phyloP scores from a whole-genome alignment of 2,329 filamentous ascomycete species.

The Verticillium dahliae region DNA sequence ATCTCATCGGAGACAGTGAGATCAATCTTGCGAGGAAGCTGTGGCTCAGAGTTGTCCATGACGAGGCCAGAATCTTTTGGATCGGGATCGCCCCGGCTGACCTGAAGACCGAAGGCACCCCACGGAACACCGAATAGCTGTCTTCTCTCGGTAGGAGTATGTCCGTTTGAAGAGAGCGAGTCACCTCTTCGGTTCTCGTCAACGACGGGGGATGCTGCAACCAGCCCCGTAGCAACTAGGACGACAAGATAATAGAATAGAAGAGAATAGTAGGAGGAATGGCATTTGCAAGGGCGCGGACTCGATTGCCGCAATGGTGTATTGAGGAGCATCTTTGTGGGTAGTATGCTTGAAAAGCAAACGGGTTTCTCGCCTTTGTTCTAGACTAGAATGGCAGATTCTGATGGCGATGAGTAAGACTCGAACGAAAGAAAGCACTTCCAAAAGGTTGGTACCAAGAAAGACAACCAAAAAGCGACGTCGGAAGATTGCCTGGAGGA shows the following conservation, averaged over 20 bases:
- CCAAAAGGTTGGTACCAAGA: conserved; percentile 9
- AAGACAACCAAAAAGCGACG: conserved; percentile 11
- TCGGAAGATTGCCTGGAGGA: conserved; percentile 1
- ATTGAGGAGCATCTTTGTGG: neutral
- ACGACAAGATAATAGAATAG: neutral
- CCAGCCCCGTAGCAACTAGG: neutral
- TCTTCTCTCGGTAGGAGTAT: neutral
- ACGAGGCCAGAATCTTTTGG: neutral
- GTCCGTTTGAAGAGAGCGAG: neutral
- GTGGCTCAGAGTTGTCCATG: neutral
- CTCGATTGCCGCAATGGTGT: neutral
- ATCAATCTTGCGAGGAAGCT: neutral
- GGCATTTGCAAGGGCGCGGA: neutral
- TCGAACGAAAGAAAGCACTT: conserved; percentile 1
- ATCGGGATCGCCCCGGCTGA: neutral
- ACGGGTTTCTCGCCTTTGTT: neutral
- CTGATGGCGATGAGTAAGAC: conserved; percentile 2
- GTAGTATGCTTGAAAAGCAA: neutral
- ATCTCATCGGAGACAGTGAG: neutral
- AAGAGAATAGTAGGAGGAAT: neutral
- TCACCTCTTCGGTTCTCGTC: neutral
- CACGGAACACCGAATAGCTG: conserved; percentile 6
- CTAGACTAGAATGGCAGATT: neutral
- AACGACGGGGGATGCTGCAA: neutral
- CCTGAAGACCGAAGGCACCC: conserved; percentile 4